Evolutionary conservation across 2,329 filamentous ascomycete species (phyloP).

Genomic region (Colletotrichum sp.): DNA sequence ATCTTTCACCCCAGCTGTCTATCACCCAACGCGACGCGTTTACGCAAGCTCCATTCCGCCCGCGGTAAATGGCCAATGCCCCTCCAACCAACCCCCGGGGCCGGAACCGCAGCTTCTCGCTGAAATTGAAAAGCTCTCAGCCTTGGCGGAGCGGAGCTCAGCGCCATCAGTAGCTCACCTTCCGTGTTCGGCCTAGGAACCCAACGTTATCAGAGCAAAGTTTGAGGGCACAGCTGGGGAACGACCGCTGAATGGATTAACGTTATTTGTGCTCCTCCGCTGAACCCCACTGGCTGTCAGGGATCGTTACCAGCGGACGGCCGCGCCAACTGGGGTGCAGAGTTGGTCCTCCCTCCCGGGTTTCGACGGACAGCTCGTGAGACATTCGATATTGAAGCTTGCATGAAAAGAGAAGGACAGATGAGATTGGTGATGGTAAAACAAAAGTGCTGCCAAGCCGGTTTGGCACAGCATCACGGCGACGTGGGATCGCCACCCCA

Average conservation of each 20-base stretch:
- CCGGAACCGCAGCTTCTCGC: background rate
- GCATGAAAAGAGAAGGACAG: constrained; percentile 5
- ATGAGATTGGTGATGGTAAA: background rate
- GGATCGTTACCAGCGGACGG: background rate
- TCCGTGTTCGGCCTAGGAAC: constrained; percentile 7
- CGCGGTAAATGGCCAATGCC: background rate
- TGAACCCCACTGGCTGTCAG: background rate
- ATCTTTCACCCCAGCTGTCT: background rate
- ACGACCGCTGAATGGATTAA: constrained; percentile 3
- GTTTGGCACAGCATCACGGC: background rate
- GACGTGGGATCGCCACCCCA: background rate
- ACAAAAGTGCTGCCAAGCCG: background rate
- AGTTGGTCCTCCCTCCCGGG: background rate
- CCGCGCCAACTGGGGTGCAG: background rate
- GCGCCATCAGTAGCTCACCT: background rate
- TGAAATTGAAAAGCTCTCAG: background rate
- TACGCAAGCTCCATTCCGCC: background rate
- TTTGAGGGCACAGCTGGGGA: background rate
- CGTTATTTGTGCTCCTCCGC: constrained; percentile 3
- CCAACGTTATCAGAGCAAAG: constrained; percentile 3
- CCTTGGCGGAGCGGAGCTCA: background rate
- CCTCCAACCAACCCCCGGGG: background rate
- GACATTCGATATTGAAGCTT: background rate
- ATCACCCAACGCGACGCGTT: background rate
- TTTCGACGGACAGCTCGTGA: background rate